phyloP scores from a whole-genome alignment of 192 early-diverging fungal species.

The Coemansia furcata region DNA sequence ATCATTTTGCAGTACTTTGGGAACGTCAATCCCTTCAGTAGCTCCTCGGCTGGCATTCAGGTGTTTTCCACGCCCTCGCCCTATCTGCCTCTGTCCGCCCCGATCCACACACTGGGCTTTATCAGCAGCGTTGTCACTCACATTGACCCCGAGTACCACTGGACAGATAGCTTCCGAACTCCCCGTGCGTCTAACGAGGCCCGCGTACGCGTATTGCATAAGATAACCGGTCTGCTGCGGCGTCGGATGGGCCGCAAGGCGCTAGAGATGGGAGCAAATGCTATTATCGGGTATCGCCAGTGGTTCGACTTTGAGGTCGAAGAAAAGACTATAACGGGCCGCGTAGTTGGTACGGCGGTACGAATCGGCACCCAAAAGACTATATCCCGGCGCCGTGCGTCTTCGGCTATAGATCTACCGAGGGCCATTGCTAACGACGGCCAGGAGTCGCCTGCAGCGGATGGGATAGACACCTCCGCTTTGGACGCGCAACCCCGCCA shows the following conservation, averaged over 20 bases:
- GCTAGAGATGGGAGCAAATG: conserved; percentile 71
- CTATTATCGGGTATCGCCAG: conserved; percentile 70
- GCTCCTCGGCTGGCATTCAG: conserved; percentile 62
- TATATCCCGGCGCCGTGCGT: conserved; percentile 9
- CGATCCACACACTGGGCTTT: conserved; percentile 62
- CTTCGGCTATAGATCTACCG: conserved; percentile 13
- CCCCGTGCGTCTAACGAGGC: conserved; percentile 77
- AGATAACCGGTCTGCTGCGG: conserved; percentile 65
- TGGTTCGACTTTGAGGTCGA: conserved; percentile 76
- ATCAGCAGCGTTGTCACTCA: conserved; percentile 66
- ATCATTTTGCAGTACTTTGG: conserved; percentile 79
- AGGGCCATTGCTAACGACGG: not conserved
- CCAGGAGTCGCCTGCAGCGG: not conserved
- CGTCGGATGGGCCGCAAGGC: conserved; percentile 74
- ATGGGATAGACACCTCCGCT: not conserved
- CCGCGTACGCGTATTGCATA: conserved; percentile 66
- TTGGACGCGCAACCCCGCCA: not conserved
- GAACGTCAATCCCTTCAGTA: conserved; percentile 79
- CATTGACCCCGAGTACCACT: conserved; percentile 82
- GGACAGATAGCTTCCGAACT: conserved; percentile 77
- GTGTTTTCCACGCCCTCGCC: conserved; percentile 62
- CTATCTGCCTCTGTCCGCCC: conserved; percentile 47
- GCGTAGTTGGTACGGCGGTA: conserved; percentile 76
- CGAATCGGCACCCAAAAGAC: conserved; percentile 38
- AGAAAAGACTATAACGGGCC: conserved; percentile 66